These are phyloP conservation scores for Cordyceps cicadae DNA, from an alignment of 2,329 filamentous ascomycete genomes.

Conservation along the genomic window DNA sequence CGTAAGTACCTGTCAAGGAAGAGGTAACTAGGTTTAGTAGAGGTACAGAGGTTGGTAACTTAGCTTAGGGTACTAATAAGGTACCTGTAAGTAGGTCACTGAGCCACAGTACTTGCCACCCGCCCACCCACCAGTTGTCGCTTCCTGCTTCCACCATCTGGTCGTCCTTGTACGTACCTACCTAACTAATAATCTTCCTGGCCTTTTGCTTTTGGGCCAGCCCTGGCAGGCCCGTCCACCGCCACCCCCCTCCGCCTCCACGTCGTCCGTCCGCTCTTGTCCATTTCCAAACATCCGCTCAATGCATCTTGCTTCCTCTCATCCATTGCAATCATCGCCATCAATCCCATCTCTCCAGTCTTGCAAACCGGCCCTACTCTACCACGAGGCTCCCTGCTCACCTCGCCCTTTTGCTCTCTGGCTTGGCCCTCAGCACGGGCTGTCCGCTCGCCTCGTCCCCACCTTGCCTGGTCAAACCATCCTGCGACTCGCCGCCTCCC, in stretches of 20 bases:
- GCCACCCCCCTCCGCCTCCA: neutral
- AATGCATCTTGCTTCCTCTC: neutral
- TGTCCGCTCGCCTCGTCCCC: slow-evolving; percentile 1
- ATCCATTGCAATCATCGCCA: neutral
- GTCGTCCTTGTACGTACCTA: too few species aligned
- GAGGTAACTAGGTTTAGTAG: too few species aligned
- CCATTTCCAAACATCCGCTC: neutral
- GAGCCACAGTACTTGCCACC: too few species aligned
- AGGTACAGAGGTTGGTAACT: too few species aligned
- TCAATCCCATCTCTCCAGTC: neutral
- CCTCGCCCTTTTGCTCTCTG: neutral
- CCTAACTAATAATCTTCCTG: too few species aligned
- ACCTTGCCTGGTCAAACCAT: slow-evolving; percentile 9
- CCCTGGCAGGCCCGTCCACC: neutral
- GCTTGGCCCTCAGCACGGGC: neutral
- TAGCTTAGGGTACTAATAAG: too few species aligned
- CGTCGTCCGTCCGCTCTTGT: neutral
- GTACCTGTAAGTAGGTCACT: too few species aligned
- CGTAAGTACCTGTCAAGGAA: too few species aligned
- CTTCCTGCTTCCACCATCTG: too few species aligned
- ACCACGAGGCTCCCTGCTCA: neutral
- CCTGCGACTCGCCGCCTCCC: neutral
- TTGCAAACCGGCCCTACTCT: neutral
- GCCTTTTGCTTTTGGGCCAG: too few species aligned
- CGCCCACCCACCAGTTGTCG: too few species aligned